These are phyloP conservation scores for Sisymbrium irio DNA, from an alignment of 345 rosid species.

Conservation along the genomic window DNA sequence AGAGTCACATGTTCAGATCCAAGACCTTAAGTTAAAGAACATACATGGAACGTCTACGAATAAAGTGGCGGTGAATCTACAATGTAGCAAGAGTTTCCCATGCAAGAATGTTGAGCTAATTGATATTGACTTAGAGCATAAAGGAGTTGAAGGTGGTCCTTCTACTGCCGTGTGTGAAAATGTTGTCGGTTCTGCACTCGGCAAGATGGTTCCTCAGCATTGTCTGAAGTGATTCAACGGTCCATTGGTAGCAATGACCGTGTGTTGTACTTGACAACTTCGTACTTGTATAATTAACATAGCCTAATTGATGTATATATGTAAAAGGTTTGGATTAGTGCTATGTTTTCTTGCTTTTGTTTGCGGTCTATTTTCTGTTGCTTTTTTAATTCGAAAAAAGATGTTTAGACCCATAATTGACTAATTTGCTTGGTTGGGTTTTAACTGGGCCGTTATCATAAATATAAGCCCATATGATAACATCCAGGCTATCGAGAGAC, in stretches of 20 bases:
- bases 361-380: too few species aligned
- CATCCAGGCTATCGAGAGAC: neutral
- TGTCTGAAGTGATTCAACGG: neutral
- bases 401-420: neutral
- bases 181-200: constrained; percentile 5
- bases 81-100: constrained; percentile 33
- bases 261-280: neutral
- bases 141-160: neutral
- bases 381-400: too few species aligned
- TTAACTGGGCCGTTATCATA: neutral
- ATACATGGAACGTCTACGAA: constrained; percentile 34
- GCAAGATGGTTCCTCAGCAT: constrained; percentile 14
- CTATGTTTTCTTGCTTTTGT: too few species aligned
- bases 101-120: constrained; percentile 32
- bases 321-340: too few species aligned
- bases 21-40: constrained; percentile 28
- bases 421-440: neutral
- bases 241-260: neutral
- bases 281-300: neutral
- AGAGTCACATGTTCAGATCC: constrained; percentile 40
- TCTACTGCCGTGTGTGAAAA: constrained; percentile 29
- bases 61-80: constrained; percentile 33
- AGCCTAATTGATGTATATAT: too few species aligned
- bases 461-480: neutral
- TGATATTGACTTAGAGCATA: constrained; percentile 22